phyloP scores from a whole-genome alignment of 176 grass and related monocot genomes.

The Juncus effusus region DNA sequence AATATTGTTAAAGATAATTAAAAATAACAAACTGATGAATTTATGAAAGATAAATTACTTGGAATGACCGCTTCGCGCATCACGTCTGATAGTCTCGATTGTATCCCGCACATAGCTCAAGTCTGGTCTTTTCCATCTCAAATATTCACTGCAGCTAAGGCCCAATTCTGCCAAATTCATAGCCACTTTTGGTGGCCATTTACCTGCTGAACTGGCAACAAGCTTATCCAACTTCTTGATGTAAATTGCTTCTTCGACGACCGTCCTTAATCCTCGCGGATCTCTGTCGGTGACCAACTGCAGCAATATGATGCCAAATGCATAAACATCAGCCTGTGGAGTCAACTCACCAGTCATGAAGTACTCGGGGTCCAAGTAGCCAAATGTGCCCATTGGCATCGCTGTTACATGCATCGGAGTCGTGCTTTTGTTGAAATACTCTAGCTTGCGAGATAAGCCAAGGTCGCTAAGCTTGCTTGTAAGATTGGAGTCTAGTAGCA shows the following conservation, averaged over 20 bases:
- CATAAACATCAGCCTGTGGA: constrained; percentile 48
- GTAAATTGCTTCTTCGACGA: constrained; percentile 46
- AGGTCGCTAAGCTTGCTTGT: constrained; percentile 54
- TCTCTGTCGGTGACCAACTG: constrained; percentile 45
- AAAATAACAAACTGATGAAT: no score
- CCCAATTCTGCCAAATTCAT: constrained; percentile 57
- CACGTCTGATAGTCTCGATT: no score
- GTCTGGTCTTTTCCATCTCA: constrained; percentile 36
- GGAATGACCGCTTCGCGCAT: no score
- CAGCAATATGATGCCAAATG: constrained; percentile 62
- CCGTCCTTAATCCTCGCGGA: constrained; percentile 21
- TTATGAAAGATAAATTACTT: no score
- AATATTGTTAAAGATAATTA: no score
- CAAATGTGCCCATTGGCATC: constrained; percentile 25
- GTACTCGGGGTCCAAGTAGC: constrained; percentile 45
- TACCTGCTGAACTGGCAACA: constrained; percentile 45
- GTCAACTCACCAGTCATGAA: constrained; percentile 30
- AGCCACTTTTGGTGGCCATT: constrained; percentile 56
- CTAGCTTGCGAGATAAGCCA: constrained; percentile 34
- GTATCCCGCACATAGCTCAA: no score
- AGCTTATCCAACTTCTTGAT: constrained; percentile 37
- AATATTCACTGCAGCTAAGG: constrained; percentile 39
- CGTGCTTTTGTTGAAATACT: constrained; percentile 15
- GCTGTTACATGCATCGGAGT: constrained; percentile 27
- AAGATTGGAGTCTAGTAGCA: constrained; percentile 57